Conservation (phyloP, 2,329 filamentous ascomycete species). For the Mariannaea elegans region DNA sequence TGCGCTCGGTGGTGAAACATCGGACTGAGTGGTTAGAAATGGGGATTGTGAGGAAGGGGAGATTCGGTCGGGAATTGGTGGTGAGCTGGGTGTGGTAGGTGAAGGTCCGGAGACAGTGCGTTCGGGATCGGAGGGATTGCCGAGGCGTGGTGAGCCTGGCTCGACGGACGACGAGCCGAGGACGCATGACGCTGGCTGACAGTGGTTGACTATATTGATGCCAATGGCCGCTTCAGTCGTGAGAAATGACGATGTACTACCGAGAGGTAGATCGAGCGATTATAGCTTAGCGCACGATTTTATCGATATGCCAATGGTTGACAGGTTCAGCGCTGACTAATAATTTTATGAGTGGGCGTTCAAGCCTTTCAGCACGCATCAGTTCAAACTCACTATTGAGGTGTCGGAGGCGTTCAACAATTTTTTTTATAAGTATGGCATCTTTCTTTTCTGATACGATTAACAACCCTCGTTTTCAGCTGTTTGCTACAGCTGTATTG, state of each 20-base stretch:
- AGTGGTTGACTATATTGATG: neutral
- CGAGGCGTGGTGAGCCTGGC: conserved; percentile 27
- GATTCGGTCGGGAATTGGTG: conserved; percentile 45
- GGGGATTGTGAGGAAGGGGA: conserved; percentile 61
- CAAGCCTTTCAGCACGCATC: too few relatives aligned
- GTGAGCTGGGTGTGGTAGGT: conserved; percentile 41
- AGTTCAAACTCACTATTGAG: too few relatives aligned
- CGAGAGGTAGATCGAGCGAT: neutral
- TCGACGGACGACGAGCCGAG: conserved; percentile 48
- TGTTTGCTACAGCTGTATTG: conserved; percentile 75
- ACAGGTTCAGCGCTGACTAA: conserved; percentile 33
- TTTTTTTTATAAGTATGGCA: conserved; percentile 47
- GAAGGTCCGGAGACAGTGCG: conserved; percentile 39
- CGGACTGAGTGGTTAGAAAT: conserved; percentile 66
- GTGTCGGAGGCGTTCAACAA: conserved; percentile 9
- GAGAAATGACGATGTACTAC: neutral
- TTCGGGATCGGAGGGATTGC: conserved; percentile 25
- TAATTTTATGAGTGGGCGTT: neutral
- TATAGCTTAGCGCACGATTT: too few relatives aligned
- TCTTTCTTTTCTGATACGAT: conserved; percentile 55
- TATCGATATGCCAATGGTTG: conserved; percentile 1
- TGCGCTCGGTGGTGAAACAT: conserved; percentile 81
- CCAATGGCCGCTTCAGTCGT: too few relatives aligned
- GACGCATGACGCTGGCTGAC: conserved; percentile 46
- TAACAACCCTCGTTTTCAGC: conserved; percentile 63